Conservation (phyloP, 805 yeast species). For the Yarrowia phangngaensis region DNA sequence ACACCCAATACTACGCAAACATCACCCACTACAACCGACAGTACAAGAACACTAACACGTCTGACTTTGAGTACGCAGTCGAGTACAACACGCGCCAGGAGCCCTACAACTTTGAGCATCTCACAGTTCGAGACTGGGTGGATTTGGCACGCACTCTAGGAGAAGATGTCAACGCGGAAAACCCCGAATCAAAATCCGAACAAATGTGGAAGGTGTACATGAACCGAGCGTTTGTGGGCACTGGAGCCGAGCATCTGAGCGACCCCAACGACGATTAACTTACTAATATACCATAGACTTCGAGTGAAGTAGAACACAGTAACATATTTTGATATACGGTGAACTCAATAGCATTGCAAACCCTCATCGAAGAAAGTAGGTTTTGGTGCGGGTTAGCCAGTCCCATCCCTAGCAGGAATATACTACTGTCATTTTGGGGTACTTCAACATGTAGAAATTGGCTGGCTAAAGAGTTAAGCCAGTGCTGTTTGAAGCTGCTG, state of each 20-base stretch:
- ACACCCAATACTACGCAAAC: constrained; percentile 72
- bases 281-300: not conserved
- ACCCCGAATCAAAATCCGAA: constrained; percentile 29
- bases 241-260: constrained; percentile 52
- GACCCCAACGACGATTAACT: constrained; percentile 15
- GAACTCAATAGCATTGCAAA: too few species aligned
- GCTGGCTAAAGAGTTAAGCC: too few species aligned
- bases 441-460: too few species aligned
- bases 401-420: too few species aligned
- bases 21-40: constrained; percentile 48
- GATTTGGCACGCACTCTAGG: constrained; percentile 41
- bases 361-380: too few species aligned
- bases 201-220: constrained; percentile 46
- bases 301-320: not conserved
- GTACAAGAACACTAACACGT: constrained; percentile 38
- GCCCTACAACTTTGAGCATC: constrained; percentile 50
- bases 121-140: constrained; percentile 63
- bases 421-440: too few species aligned
- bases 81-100: constrained; percentile 68
- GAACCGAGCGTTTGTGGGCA: constrained; percentile 57
- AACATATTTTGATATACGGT: too few species aligned
- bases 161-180: constrained; percentile 27
- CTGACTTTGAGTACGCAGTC: constrained; percentile 52
- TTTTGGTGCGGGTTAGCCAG: too few species aligned
- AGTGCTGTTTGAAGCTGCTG: too few species aligned